These are phyloP conservation scores for Schizonepeta tenuifolia DNA, from an alignment of 257 asterid genomes.

Conservation along the genomic window DNA sequence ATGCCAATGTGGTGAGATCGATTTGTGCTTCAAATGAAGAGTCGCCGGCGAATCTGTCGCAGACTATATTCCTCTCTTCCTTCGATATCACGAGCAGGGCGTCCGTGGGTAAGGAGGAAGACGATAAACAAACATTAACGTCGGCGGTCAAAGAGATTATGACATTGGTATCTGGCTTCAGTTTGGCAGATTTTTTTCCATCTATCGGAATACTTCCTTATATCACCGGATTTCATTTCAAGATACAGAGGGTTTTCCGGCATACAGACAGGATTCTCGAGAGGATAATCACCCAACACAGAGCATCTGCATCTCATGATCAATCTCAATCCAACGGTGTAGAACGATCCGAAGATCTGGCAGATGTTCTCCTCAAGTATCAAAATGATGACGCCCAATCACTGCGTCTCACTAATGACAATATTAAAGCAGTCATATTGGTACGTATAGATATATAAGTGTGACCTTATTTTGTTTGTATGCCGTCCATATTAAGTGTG, in stretches of 20 bases:
- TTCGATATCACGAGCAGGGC: conserved; percentile 2
- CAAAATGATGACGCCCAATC: not conserved
- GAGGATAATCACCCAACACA: not conserved
- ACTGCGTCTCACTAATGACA: not conserved
- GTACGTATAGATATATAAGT: no score
- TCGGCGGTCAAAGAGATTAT: not conserved
- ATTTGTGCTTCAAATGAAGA: not conserved
- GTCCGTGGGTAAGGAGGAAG: not conserved
- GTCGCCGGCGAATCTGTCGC: not conserved
- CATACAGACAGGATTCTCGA: not conserved
- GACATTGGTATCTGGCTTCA: not conserved
- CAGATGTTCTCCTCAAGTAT: not conserved
- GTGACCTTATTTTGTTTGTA: no score
- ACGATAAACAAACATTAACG: not conserved
- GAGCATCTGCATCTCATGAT: not conserved
- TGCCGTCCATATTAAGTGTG: no score
- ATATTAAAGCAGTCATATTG: not conserved
- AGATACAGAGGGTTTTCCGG: not conserved
- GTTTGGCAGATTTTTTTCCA: not conserved
- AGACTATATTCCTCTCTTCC: not conserved
- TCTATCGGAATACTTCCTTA: not conserved
- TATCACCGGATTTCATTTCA: not conserved
- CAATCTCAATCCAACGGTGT: no score
- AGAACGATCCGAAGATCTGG: not conserved
- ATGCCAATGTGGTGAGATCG: not conserved